Percentiles rank a stretch among this genome's conserved stretches.
phyloP scores from a whole-genome alignment of 306 rosid genomes.

The Pueraria montana region DNA sequence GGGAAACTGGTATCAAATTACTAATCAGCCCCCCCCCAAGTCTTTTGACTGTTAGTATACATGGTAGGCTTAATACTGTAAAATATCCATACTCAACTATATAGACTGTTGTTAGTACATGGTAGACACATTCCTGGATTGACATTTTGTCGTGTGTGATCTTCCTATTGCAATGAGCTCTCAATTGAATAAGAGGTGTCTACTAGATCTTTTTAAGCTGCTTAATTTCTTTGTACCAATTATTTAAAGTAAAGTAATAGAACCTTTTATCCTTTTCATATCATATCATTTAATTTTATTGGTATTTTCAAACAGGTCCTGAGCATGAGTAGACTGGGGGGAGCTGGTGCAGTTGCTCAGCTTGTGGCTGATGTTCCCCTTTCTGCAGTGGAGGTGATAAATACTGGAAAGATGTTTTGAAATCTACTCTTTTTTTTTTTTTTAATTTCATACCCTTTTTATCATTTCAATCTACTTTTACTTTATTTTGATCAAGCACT shows the following conservation, averaged over 20 bases:
- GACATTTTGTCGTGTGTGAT: conserved; percentile 41
- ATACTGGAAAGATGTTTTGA: neutral
- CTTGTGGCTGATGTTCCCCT: conserved; percentile 96
- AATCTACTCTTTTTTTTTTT: neutral
- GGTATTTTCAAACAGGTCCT: conserved; percentile 67
- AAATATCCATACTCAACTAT: neutral
- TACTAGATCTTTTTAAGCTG: conserved; percentile 2
- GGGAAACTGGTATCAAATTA: conserved; percentile 16
- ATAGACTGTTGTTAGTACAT: neutral
- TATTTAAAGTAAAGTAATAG: conserved; percentile 15
- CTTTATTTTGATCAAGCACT: conserved; percentile 19
- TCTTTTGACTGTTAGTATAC: neutral
- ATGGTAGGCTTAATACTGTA: neutral
- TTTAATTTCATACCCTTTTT: neutral
- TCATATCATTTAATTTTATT: conserved; percentile 33
- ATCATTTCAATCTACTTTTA: conserved; percentile 9
- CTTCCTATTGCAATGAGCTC: conserved; percentile 16
- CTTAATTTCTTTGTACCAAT: neutral
- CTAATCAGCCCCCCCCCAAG: neutral
- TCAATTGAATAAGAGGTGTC: conserved; percentile 18
- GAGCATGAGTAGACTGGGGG: conserved; percentile 98
- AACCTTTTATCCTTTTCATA: neutral
- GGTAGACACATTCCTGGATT: conserved; percentile 3
- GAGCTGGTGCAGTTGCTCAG: conserved; percentile 98
- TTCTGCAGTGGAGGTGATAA: conserved; percentile 61